Base-by-base conservation (phyloP, 306 rosid genomes). In the Hippophae rhamnoides region DNA sequence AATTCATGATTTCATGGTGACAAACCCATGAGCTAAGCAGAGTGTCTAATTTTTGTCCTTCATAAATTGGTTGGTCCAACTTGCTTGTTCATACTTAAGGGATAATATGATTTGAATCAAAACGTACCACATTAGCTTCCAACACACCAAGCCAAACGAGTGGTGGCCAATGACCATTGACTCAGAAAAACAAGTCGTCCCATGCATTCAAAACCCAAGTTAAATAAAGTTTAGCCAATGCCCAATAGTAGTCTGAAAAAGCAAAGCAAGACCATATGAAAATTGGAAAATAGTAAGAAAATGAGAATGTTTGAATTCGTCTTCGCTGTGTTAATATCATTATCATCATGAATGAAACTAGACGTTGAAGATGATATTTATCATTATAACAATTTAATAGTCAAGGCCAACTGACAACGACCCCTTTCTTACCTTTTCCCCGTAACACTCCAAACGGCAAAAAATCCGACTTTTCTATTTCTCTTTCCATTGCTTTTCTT, bases 321-420 rank as follows among this genome's bases (percentile, higher is more conserved):
- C 86, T 75, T 64, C 70, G 18, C 6, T 14, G 10, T 23, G n/a
- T 13, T 49, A 23, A 13, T 23, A 12, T 49, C 23, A 7, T 53
- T 63, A 43, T 56, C 59, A 54, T 56, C 58, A 66, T 66, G 54
- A 31, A 52, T 49, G 73, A 74, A 61, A 55, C 76, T 62, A 25
- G 71, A 57, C 42, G 69, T 66, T 5, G 67, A 47, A 14, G 64
- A 11, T 38, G 50, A 45, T 59, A 46, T 68, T 26, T 54, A 64
- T 45, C 46, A 13, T 41, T n/a, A 51, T 56, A 43, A n/a, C 23
- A 72, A 57, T 54, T 47, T 61, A 48, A 54, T 5, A 52, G 62
- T 41, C 58, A 57, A 43, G 27, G 72, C 82, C 70, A 77, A 60
- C 74, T 77, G 84, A 82, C 54, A 61, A 43, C 42, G 89, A 82